Evolutionary conservation across 2,329 filamentous ascomycete species (phyloP).

Genomic region (Diaporthe batatas): DNA sequence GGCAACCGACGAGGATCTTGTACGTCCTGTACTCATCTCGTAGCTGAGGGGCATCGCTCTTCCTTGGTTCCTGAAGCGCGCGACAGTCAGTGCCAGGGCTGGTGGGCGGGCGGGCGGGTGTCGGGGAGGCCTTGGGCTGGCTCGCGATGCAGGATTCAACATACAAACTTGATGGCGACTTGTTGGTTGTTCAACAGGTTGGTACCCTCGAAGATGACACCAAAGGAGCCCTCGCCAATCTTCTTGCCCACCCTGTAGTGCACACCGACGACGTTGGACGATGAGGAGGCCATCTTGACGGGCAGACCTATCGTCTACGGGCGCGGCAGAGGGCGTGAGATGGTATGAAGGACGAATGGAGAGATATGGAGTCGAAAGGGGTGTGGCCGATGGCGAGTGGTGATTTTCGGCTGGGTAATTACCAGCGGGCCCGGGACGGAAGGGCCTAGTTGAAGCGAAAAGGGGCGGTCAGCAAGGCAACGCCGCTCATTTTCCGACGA

Average conservation of each 20-base stretch:
- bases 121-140: too few species aligned
- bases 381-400: slow-evolving; percentile 25
- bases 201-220: slow-evolving; percentile 98
- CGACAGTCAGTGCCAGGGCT: slow-evolving; percentile 40
- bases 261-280: slow-evolving; percentile 97
- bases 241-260: slow-evolving; percentile 99
- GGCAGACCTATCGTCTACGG: slow-evolving; percentile 31
- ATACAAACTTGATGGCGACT: slow-evolving; percentile 98
- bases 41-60: slow-evolving; percentile 97
- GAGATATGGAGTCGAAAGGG: slow-evolving; percentile 31
- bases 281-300: slow-evolving; percentile 81
- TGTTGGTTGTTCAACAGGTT: slow-evolving; percentile 99
- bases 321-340: slow-evolving; percentile 31
- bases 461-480: slow-evolving; percentile 41
- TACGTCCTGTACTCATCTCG: slow-evolving; percentile 99
- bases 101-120: slow-evolving; percentile 1
- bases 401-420: slow-evolving; percentile 39
- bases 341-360: slow-evolving; percentile 24
- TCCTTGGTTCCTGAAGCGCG: slow-evolving; percentile 85
- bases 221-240: slow-evolving; percentile 98
- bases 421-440: slow-evolving; percentile 37
- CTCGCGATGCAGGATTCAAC: slow-evolving; percentile 54
- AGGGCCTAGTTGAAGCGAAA: slow-evolving; percentile 39
- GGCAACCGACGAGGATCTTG: slow-evolving; percentile 98
- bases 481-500: slow-evolving; percentile 40